Evolutionary conservation across 2,329 filamentous ascomycete species (phyloP), one percentile per base, ranked within the genome.

Genomic region (Dothistroma septosporum): DNA sequence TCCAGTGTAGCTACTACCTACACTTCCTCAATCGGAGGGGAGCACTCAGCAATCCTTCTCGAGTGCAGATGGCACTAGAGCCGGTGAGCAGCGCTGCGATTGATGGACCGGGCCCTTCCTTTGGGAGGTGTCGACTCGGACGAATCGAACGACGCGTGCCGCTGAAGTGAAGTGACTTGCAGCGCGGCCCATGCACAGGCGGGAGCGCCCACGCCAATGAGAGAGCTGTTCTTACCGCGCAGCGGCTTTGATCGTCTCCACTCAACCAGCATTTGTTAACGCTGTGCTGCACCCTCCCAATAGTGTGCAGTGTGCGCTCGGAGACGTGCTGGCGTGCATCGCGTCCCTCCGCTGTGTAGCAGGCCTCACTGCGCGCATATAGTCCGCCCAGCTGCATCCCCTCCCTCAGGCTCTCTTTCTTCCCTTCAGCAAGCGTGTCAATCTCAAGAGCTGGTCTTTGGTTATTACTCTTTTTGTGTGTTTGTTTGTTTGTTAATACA

Each of bases 381-480:
- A 62, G 59, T 61, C 47, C 54, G 32, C 57, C 55, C 53, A 53
- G 57, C 33, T 24, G 47, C 19, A 54, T 47, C 58, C 57, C 53
- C 55, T 28, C 52, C 60, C 61, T 64, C 59, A 61, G 55, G 60
- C 58, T 63, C 46, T 37, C 59, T 60, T 63, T 64, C 60, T 70
- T 73, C 71, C 78, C 76, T 77, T 75, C 77, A 81, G 78, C 78
- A 80, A 81, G 79, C 76, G 70, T 79, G 77, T 79, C 74, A 79
- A 79, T 69, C 74, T 74, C 69, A 68, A 78, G 79, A 80, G 77
- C 76, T 80, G 78, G 75, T 73, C 76, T 70, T 77, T 77, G 73
- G 76, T 76, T 60, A 53, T 33, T 58, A 37, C 32, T 53, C 56
- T 53, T 58, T 75, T 76, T 76, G 75, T 66, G 52, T 71, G 67